Evolutionary conservation across 208 protist species (phyloP).

Genomic region (Trypanosoma caninum): DNA sequence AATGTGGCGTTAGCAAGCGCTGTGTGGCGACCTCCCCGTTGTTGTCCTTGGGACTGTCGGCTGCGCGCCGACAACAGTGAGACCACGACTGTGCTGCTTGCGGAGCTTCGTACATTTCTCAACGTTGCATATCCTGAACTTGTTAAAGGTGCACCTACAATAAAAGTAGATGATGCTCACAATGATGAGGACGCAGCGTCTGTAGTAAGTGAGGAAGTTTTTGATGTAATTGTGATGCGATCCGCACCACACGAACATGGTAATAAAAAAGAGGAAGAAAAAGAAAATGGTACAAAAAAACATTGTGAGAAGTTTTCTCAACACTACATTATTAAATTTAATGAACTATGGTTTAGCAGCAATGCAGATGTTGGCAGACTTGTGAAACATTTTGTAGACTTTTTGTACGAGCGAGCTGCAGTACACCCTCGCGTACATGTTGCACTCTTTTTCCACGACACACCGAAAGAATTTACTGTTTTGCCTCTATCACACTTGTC

Average conservation of each 20-base stretch:
- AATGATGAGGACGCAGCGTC: not conserved
- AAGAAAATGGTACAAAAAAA: not conserved
- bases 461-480: constrained; percentile 11
- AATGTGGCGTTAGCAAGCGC: constrained; percentile 15
- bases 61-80: constrained; percentile 35
- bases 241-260: constrained; percentile 12
- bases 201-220: not conserved
- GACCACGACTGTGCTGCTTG: constrained; percentile 38
- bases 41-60: constrained; percentile 49
- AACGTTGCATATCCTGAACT: constrained; percentile 23
- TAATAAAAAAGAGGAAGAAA: not conserved
- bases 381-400: constrained; percentile 58
- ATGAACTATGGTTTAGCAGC: constrained; percentile 37
- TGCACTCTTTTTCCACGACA: constrained; percentile 71
- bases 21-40: constrained; percentile 17
- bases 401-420: constrained; percentile 27
- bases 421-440: constrained; percentile 32
- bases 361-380: constrained; percentile 49
- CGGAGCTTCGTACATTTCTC: constrained; percentile 46
- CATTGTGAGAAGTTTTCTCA: constrained; percentile 67
- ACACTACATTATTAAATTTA: constrained; percentile 76
- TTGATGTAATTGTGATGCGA: constrained; percentile 48
- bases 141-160: not conserved
- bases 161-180: not conserved
- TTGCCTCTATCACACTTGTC: not conserved